phyloP scores from a whole-genome alignment of 1,139 yeast species.

The Hansenula anomala region DNA sequence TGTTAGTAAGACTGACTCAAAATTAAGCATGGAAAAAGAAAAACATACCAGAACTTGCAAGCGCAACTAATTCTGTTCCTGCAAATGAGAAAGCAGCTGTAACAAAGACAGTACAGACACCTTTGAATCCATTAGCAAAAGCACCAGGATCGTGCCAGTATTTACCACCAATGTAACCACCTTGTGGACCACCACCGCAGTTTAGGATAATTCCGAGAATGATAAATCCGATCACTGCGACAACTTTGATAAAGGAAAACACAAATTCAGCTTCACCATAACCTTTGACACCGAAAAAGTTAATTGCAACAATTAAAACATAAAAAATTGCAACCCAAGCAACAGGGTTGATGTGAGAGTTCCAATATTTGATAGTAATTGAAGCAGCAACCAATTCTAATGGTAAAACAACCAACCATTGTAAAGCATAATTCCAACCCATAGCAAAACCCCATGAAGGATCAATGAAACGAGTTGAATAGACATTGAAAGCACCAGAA shows the following conservation, averaged over 20 bases:
- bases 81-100: slow-evolving; percentile 55
- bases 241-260: slow-evolving; percentile 50
- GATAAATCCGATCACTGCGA: slow-evolving; percentile 59
- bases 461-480: slow-evolving; percentile 55
- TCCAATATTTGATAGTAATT: slow-evolving; percentile 59
- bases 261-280: slow-evolving; percentile 55
- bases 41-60: slow-evolving; percentile 89
- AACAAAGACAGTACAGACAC: slow-evolving; percentile 43
- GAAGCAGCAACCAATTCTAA: slow-evolving; percentile 66
- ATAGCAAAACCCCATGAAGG: slow-evolving; percentile 68
- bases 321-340: slow-evolving; percentile 64
- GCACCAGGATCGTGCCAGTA: no score
- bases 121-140: slow-evolving; percentile 56
- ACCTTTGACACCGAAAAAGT: slow-evolving; percentile 50
- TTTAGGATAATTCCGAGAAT: slow-evolving; percentile 60
- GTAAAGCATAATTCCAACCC: slow-evolving; percentile 63
- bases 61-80: slow-evolving; percentile 70
- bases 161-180: slow-evolving; percentile 54
- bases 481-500: slow-evolving; percentile 61
- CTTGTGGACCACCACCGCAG: slow-evolving; percentile 66
- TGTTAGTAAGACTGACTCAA: no score
- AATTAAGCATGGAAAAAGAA: no score
- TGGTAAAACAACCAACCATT: slow-evolving; percentile 63
- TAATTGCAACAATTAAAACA: slow-evolving; percentile 45
- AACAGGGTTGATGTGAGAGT: slow-evolving; percentile 44